A percentile compares a stretch with the other conserved stretches of the same genome.
Conservation (phyloP, 768 basidiomycete species). For the Mrakia frigida region DNA sequence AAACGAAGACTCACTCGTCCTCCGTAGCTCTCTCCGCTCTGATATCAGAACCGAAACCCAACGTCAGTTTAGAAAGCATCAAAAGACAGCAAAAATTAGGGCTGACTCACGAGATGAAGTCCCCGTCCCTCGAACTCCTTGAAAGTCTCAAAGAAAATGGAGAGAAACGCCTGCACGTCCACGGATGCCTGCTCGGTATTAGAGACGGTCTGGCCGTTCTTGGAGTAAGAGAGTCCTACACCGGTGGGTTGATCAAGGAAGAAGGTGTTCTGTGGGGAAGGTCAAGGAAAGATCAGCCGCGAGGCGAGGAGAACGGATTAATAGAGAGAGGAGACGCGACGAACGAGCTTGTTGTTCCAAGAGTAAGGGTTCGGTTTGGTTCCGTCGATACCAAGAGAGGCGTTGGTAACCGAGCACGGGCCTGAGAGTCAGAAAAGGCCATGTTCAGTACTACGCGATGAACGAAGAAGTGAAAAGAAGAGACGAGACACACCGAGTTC, state of each 20-base stretch:
- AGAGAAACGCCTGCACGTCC: slow-evolving; percentile 65
- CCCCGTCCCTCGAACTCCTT: slow-evolving; percentile 61
- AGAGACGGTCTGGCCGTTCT: slow-evolving; percentile 33
- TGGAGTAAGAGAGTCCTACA: slow-evolving; percentile 36
- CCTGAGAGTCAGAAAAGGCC: slow-evolving; percentile 11
- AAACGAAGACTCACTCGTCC: neutral
- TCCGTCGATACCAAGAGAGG: slow-evolving; percentile 17
- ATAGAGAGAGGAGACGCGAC: neutral
- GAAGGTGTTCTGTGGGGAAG: slow-evolving; percentile 32
- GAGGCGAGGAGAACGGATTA: too few relatives aligned
- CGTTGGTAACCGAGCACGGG: slow-evolving; percentile 24
- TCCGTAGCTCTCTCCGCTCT: slow-evolving; percentile 55
- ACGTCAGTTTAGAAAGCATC: neutral
- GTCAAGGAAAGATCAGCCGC: neutral
- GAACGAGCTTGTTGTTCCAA: slow-evolving; percentile 33
- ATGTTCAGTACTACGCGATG: neutral
- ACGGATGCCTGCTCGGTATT: slow-evolving; percentile 64
- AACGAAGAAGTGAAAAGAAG: neutral
- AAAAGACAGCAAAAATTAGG: neutral
- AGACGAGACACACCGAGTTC: neutral
- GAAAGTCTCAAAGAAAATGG: slow-evolving; percentile 71
- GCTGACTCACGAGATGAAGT: slow-evolving; percentile 51
- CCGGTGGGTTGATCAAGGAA: slow-evolving; percentile 36
- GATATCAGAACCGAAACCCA: neutral
- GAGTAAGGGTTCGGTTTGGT: slow-evolving; percentile 32